These are phyloP conservation scores for Wickerhamomyces sp. DNA, from an alignment of 1,139 yeast species.

Conservation along the genomic window DNA sequence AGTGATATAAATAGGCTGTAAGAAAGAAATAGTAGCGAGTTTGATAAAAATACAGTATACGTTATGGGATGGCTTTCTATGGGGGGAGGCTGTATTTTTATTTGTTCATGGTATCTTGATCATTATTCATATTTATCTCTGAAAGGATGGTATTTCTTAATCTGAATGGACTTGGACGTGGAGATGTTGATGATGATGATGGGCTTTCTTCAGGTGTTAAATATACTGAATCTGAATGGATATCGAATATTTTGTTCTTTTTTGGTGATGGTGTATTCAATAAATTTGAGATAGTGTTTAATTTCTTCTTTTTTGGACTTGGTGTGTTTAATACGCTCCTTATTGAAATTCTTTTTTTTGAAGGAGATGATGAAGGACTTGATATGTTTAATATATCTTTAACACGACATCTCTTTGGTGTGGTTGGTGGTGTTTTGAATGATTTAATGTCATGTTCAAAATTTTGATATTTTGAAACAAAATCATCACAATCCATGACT, in stretches of 20 bases:
- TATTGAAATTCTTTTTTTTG: not conserved
- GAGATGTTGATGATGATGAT: conserved; percentile 1
- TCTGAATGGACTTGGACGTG: not conserved
- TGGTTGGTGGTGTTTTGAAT: conserved; percentile 29
- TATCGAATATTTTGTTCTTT: conserved; percentile 5
- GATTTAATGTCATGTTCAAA: conserved; percentile 4
- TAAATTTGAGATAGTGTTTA: not conserved
- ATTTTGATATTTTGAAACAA: conserved; percentile 40
- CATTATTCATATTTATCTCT: no score
- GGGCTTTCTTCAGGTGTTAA: conserved; percentile 8
- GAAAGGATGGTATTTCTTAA: no score
- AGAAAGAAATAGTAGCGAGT: no score
- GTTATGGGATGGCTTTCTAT: no score
- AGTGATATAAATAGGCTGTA: no score
- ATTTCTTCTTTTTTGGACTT: conserved; percentile 9
- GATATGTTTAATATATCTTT: conserved; percentile 9
- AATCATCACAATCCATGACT: conserved; percentile 74
- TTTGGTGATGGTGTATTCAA: conserved; percentile 14
- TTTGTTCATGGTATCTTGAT: no score
- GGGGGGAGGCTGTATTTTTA: no score
- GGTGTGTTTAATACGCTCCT: conserved; percentile 10
- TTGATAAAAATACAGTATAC: no score
- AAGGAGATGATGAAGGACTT: not conserved
- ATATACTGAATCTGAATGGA: conserved; percentile 3
- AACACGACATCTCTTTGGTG: conserved; percentile 27